phyloP scores from a whole-genome alignment of 805 yeast species.

The Debaryomyces hansenii region DNA sequence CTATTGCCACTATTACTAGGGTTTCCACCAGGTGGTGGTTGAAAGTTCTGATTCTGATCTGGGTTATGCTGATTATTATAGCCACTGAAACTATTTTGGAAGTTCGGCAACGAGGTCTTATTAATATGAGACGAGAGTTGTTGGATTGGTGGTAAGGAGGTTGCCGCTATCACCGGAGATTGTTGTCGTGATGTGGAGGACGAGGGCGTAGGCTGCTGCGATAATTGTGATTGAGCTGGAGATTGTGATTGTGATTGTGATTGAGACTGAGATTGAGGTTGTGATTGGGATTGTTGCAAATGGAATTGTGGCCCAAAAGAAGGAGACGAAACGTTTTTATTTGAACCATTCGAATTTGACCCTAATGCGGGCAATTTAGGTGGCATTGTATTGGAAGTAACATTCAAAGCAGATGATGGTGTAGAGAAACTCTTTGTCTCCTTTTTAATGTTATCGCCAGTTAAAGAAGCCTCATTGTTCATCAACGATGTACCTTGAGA shows the following conservation, averaged over 20 bases:
- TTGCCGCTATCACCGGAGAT: slow-evolving; percentile 3
- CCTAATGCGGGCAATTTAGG: slow-evolving; percentile 37
- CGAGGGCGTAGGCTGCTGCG: slow-evolving; percentile 17
- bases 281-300: slow-evolving; percentile 11
- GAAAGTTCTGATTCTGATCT: slow-evolving; percentile 8
- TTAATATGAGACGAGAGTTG: background rate
- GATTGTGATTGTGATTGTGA: slow-evolving; percentile 9
- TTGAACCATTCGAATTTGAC: slow-evolving; percentile 5
- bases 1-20: slow-evolving; percentile 3
- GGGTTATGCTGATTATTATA: slow-evolving; percentile 2
- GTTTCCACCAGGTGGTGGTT: slow-evolving; percentile 1
- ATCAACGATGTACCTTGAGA: slow-evolving; percentile 31
- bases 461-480: slow-evolving; percentile 24
- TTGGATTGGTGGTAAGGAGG: slow-evolving; percentile 28
- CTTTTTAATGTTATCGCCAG: slow-evolving; percentile 11
- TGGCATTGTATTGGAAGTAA: slow-evolving; percentile 25
- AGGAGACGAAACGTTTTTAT: slow-evolving; percentile 34
- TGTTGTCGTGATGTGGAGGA: slow-evolving; percentile 12
- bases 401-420: slow-evolving; percentile 37
- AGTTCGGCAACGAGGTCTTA: background rate
- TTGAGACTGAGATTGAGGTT: slow-evolving; percentile 1
- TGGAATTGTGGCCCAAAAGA: slow-evolving; percentile 48
- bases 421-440: slow-evolving; percentile 26
- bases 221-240: slow-evolving; percentile 22
- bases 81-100: background rate